Percentiles rank a stretch among this genome's conserved stretches.
phyloP scores from a whole-genome alignment of 1,139 yeast genomes.

The Diutina scorzettiae region DNA sequence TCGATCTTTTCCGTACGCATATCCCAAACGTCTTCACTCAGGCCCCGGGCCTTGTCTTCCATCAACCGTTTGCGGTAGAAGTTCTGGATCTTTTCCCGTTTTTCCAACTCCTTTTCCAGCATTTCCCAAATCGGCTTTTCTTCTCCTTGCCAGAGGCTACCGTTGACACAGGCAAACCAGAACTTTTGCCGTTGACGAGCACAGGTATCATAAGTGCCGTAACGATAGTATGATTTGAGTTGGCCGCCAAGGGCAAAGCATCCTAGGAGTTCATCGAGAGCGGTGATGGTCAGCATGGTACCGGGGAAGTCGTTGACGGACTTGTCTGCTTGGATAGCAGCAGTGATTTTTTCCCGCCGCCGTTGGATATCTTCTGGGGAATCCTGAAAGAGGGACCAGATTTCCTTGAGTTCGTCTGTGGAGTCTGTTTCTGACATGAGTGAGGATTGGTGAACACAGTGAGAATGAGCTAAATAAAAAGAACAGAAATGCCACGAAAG shows the following conservation, averaged over 20 bases:
- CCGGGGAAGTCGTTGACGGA: slow-evolving; percentile 21
- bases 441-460: too few relatives aligned
- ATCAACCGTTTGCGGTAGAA: slow-evolving; percentile 57
- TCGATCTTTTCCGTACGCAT: slow-evolving; percentile 18
- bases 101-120: slow-evolving; percentile 27
- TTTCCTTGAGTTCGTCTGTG: not conserved
- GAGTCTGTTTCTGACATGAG: too few relatives aligned
- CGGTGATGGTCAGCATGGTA: slow-evolving; percentile 41
- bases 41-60: slow-evolving; percentile 51
- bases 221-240: slow-evolving; percentile 66
- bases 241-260: slow-evolving; percentile 92
- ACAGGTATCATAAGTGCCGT: slow-evolving; percentile 68
- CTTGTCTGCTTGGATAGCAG: slow-evolving; percentile 14
- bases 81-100: slow-evolving; percentile 46
- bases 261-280: slow-evolving; percentile 73
- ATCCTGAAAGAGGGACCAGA: slow-evolving; percentile 5
- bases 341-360: slow-evolving; percentile 15
- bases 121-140: slow-evolving; percentile 6
- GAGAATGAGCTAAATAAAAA: too few relatives aligned
- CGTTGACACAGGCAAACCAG: slow-evolving; percentile 66
- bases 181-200: slow-evolving; percentile 58
- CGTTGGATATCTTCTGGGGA: not conserved
- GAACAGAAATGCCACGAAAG: too few relatives aligned
- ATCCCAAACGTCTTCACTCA: slow-evolving; percentile 79
- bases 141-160: slow-evolving; percentile 15